Percentiles rank a stretch among this genome's conserved stretches.
These are phyloP conservation scores for Ophiognomonia clavigignenti-juglandacearum DNA, from an alignment of 2,329 filamentous ascomycete genomes.

Conservation along the genomic window DNA sequence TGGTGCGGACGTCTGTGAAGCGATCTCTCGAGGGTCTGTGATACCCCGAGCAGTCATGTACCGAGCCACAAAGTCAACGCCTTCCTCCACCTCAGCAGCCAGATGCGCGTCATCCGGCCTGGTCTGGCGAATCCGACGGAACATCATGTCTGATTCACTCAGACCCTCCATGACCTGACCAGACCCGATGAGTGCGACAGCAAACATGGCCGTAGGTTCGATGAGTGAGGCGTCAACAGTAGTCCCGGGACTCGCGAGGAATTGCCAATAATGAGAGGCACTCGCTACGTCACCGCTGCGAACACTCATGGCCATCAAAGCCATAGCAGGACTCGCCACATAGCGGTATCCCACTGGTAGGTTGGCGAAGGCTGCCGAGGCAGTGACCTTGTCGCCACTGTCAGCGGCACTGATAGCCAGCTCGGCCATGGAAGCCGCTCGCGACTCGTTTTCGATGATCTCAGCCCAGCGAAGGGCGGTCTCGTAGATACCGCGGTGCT, in stretches of 20 bases:
- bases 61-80: slow-evolving; percentile 60
- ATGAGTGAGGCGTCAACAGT: slow-evolving; percentile 63
- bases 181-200: slow-evolving; percentile 79
- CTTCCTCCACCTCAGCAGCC: slow-evolving; percentile 81
- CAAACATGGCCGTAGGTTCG: slow-evolving; percentile 87
- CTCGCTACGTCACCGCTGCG: slow-evolving; percentile 73
- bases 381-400: slow-evolving; percentile 63
- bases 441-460: slow-evolving; percentile 53
- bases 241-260: slow-evolving; percentile 60
- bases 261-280: slow-evolving; percentile 76
- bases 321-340: slow-evolving; percentile 60
- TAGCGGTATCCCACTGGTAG: slow-evolving; percentile 48
- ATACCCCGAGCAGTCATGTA: slow-evolving; percentile 56
- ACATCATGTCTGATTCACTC: slow-evolving; percentile 77
- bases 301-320: slow-evolving; percentile 81
- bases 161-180: slow-evolving; percentile 81
- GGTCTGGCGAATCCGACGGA: slow-evolving; percentile 69
- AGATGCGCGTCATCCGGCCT: slow-evolving; percentile 51
- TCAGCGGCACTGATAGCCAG: slow-evolving; percentile 80
- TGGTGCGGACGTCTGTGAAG: slow-evolving; percentile 41
- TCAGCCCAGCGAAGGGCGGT: slow-evolving; percentile 73
- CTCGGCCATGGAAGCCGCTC: slow-evolving; percentile 61
- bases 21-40: slow-evolving; percentile 47
- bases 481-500: slow-evolving; percentile 64
- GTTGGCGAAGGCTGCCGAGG: slow-evolving; percentile 60